Base-by-base conservation (phyloP, 2,329 filamentous ascomycete genomes). In the Aspergillus puulaauensis region DNA sequence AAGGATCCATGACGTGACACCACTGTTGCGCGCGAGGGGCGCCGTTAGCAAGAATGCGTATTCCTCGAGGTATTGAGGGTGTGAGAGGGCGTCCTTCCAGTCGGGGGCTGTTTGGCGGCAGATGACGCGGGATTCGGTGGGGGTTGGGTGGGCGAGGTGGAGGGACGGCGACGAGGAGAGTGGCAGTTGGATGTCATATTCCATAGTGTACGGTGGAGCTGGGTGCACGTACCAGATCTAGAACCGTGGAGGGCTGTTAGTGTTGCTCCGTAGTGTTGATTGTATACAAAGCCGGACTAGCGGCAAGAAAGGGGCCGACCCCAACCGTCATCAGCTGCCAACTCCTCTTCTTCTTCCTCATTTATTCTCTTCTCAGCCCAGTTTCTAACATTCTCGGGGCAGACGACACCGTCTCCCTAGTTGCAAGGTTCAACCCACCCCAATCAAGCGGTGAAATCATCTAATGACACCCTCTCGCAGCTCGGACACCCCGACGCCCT, bases 1-100 rank as follows among this genome's bases (percentile, higher is more conserved):
- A 31, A 90, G 79, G 54, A 90, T 82, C 87, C 87, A 90, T 62
- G 82, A 79, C 12, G 80, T 81, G 60, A 89, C 77, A 40, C 86
- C 86, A 40, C 82, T 83, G 61, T 86, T 73, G 50, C 78, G 77
- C 14, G 85, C 80, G 17, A 90, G 77, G 6, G 86, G 82, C 0
- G 85, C 79, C 2, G 80, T 82, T 9, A 80, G 78, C 9, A 90
- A 78, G 68, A 82, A 82, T 15, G 72, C 70, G 68, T 89, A 87
- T 45, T 88, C 82, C 44, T 79, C 71, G 40, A 90, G 73, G 67
- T 90, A 90, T 39, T 79, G 77, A 1, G 81, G 66, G 5, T 81
- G 67, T 4, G 78, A 74, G 3, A 90, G 78, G 1, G 84, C 79
- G 41, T 78, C 78, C 11, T 83, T 84, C 87, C 88, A 90, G 64